Evolutionary conservation across 2,329 filamentous ascomycete species (phyloP), one percentile per base, ranked within the genome.

Genomic region (Erysiphe neolycopersici): DNA sequence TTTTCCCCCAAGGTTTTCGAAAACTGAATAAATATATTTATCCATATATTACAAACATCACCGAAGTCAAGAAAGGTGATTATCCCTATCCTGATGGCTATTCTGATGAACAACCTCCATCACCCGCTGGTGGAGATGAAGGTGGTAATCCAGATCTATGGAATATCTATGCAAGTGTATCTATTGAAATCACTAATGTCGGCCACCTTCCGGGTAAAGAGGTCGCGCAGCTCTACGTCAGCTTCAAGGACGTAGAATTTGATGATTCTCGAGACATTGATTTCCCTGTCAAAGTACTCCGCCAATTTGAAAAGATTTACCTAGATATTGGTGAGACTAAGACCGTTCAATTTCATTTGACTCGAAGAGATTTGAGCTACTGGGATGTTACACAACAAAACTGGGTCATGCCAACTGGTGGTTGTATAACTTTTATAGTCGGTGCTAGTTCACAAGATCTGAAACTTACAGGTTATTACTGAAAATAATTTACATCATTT

Each of bases 1-100:
- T 78, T 2, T 72, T 70, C 50, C 76, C 76, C 0, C 38, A 56
- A 0, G 64, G 61, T 2, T 72, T 78, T 53, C 61, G 61, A 17
- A 66, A 64, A 43, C 57, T 80, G 1, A 62, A 62, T 45, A 75
- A 74, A 49, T 78, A 74, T 57, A 68, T 80, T 45, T 80, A 80
- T 52, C 73, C 76, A 0, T 80, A 76, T 52, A 52, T 56, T 18
- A 49, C 50, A 1, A 55, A 58, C 3, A 41, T 53, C 1, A 49
- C 50, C 16, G 56, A 58, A 8, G 56, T 61, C 19, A 62, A 63
- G 8, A 60, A 61, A 18, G 54, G 54, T 9, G 60, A 58, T 47
- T 55, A 60, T 39, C 55, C 55, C 14, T 61, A 62, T 46, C 54
- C 58, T 2, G 58, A 56, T 11, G 69, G 62, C 19, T 76, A 66